These are phyloP conservation scores for Vitis hybrid DNA, from an alignment of 177 flowering plant genomes.

Conservation along the genomic window DNA sequence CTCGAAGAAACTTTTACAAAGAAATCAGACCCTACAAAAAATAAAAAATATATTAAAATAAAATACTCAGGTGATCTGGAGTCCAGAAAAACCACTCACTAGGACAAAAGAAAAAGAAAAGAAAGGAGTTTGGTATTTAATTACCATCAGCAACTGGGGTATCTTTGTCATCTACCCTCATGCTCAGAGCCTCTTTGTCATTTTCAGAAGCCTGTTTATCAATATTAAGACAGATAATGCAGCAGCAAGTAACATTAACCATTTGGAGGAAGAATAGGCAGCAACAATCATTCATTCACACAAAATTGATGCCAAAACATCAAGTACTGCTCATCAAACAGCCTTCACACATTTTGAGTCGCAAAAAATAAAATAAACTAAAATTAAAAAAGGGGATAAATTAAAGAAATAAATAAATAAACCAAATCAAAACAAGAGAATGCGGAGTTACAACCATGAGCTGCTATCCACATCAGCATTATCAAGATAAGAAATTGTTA, in stretches of 20 bases:
- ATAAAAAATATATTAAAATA: not conserved
- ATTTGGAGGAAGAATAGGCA: not conserved
- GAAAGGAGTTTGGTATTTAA: conserved; percentile 11
- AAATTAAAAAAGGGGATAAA: no score
- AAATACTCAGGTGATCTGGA: not conserved
- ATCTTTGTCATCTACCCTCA: conserved; percentile 17
- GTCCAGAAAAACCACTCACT: not conserved
- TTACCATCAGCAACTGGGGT: conserved; percentile 30
- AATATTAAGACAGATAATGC: not conserved
- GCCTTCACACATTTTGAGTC: not conserved
- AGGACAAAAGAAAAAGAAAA: not conserved
- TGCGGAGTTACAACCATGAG: no score
- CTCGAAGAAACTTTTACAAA: conserved; percentile 37
- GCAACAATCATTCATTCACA: not conserved
- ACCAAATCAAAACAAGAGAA: no score
- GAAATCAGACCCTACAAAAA: conserved; percentile 33
- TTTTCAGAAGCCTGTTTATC: conserved; percentile 33
- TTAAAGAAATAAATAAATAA: no score
- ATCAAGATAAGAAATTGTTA: no score
- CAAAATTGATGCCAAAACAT: not conserved
- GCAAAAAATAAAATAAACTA: no score
- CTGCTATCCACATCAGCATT: no score
- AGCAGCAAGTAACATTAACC: conserved; percentile 3
- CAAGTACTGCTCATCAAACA: not conserved
- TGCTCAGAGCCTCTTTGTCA: conserved; percentile 20